Evolutionary conservation across 768 basidiomycete genomes (phyloP).

Genomic region (Lentinula guzmanii): DNA sequence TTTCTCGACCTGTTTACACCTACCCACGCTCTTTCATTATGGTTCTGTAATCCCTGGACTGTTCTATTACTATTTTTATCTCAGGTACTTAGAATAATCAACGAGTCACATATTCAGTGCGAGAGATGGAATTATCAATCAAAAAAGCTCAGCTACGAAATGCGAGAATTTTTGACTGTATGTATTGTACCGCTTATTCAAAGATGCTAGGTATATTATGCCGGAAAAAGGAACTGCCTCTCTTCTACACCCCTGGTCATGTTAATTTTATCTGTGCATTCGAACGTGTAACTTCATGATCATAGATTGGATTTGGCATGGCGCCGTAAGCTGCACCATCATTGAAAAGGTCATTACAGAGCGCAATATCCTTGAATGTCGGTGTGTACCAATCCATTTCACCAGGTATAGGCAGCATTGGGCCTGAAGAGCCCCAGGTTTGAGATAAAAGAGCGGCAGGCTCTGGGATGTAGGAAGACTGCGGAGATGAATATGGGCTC

Average conservation of each 20-base stretch:
- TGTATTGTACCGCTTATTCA: background rate
- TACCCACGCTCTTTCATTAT: background rate
- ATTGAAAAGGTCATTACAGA: slow-evolving; percentile 2
- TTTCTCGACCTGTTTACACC: background rate
- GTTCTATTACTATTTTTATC: background rate
- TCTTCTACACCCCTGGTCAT: background rate
- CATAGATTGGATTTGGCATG: background rate
- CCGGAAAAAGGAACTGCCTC: too few relatives aligned
- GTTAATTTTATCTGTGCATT: background rate
- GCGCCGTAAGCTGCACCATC: background rate
- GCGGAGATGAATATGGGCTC: background rate
- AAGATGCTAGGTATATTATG: too few relatives aligned
- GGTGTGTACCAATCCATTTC: background rate
- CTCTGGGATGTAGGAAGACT: background rate
- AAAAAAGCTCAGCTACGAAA: too few relatives aligned
- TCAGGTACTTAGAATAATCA: background rate
- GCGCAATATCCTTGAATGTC: background rate
- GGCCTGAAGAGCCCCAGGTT: background rate
- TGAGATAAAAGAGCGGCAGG: background rate
- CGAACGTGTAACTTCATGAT: background rate
- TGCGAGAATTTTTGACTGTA: too few relatives aligned
- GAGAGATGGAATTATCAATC: too few relatives aligned
- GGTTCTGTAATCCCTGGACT: background rate
- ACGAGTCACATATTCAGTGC: too few relatives aligned
- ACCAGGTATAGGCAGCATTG: background rate